Conservation (phyloP, 805 yeast species). For the Diddensiella santjacobensis region DNA sequence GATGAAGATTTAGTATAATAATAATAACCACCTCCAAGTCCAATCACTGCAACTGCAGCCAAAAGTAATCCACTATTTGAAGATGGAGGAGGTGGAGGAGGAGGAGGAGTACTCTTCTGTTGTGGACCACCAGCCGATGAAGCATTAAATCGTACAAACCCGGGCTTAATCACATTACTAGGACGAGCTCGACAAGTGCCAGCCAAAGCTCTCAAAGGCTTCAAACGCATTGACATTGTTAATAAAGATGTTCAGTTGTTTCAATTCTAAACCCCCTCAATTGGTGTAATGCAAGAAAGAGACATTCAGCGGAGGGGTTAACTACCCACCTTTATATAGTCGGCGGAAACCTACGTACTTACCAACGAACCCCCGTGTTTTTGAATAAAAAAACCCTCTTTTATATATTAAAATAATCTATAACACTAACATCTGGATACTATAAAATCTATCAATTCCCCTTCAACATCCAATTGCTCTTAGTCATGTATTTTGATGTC, state of each 20-base stretch:
- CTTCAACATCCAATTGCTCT: too few relatives aligned
- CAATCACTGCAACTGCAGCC: conserved; percentile 23
- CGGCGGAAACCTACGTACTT: too few relatives aligned
- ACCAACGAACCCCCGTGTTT: too few relatives aligned
- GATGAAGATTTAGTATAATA: conserved; percentile 29
- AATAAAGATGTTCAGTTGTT: too few relatives aligned
- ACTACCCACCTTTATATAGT: background rate
- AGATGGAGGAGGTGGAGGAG: conserved; percentile 10
- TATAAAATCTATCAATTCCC: too few relatives aligned
- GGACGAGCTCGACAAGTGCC: conserved; percentile 2
- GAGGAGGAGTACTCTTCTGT: conserved; percentile 6
- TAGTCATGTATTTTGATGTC: too few relatives aligned
- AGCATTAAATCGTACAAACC: conserved; percentile 5
- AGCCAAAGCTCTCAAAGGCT: conserved; percentile 1
- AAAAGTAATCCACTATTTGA: conserved; percentile 13
- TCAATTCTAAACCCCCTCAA: too few relatives aligned
- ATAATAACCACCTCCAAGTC: conserved; percentile 32
- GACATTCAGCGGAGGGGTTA: background rate
- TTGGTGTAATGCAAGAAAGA: background rate
- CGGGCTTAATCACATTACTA: conserved; percentile 1
- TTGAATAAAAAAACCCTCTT: too few relatives aligned
- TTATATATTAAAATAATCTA: too few relatives aligned
- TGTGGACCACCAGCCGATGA: background rate
- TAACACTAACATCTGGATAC: too few relatives aligned
- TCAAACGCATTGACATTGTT: conserved; percentile 9